A percentile compares a stretch with the other conserved stretches of the same genome.
These are phyloP conservation scores for Martiniozyma abietophila DNA, from an alignment of 805 yeast genomes.

Conservation along the genomic window DNA sequence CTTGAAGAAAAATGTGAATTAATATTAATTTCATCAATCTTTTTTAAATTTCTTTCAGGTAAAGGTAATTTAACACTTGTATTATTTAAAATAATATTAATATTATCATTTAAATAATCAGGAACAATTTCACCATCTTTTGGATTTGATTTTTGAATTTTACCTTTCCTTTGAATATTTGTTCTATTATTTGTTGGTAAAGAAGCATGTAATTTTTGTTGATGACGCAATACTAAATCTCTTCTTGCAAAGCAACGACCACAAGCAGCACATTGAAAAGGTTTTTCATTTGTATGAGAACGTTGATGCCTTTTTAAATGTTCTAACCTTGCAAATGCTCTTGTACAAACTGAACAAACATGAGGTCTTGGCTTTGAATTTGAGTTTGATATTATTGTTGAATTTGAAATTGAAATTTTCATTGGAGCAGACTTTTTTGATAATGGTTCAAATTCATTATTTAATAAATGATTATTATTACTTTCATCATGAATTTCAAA, in stretches of 20 bases:
- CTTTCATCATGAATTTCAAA: no score
- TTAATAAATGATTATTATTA: no score
- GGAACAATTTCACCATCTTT: conserved; percentile 27
- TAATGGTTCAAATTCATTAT: no score
- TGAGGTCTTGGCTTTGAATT: conserved; percentile 95
- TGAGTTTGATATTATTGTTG: no score
- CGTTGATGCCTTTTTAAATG: conserved; percentile 91
- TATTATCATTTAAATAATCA: conserved; percentile 37
- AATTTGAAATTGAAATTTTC: conserved; percentile 44
- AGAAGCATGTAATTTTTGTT: conserved; percentile 77
- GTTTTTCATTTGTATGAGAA: conserved; percentile 92
- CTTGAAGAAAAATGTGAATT: conserved; percentile 1
- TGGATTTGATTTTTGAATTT: conserved; percentile 12
- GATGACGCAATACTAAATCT: conserved; percentile 82
- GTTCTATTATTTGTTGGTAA: conserved; percentile 32
- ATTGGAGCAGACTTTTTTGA: conserved; percentile 9
- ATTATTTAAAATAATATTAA: conserved; percentile 43
- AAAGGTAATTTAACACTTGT: conserved; percentile 42
- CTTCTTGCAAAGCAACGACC: conserved; percentile 93
- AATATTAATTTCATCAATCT: conserved; percentile 9
- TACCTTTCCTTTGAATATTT: conserved; percentile 27
- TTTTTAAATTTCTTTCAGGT: conserved; percentile 10
- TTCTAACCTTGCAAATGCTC: conserved; percentile 93
- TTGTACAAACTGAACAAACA: conserved; percentile 78
- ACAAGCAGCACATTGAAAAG: conserved; percentile 92